Base-by-base conservation (phyloP, 495 filamentous ascomycete species). In the Penicillium cinerascens region DNA sequence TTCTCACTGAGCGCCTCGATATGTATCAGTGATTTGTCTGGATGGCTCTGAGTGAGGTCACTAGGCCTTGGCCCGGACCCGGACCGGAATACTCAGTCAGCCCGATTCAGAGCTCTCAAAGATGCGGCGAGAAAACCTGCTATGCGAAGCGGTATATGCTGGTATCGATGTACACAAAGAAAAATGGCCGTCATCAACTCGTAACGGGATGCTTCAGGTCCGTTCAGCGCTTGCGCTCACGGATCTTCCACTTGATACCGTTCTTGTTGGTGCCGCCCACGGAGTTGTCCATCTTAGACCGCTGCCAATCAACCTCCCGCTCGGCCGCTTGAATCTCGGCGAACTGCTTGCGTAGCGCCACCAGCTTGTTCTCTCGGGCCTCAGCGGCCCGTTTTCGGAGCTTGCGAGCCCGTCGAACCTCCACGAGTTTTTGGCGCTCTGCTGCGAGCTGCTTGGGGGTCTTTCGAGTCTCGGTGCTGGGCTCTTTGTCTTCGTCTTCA, bases 161-260 rank as follows among this genome's bases (percentile, higher is more conserved):
- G 58, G 54, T 61, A 61, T 61, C 54, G 42, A 53, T 48, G 42
- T 46, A 46, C 20, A 50, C 37, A 16, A 33, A 29, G 36, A 20
- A 35, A 38, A 18, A 42, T 42, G 8, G 29, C 47, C 49, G 54
- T 62, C 62, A 59, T 65, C 58, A 61, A 63, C 59, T 64, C 63
- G 47, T 61, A 51, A 62, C 39, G 37, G 27, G n/a, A 16, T 9
- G 2, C n/a, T 26, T 41, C 23, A 22, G 22, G 41, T 1, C 27
- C 40, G 16, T 54, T 78, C 73, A 95, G 62, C 82, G 80, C 78
- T 95, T 96, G 59, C 91, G 78, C 75, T 90, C 87, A 45, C 84
- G 72, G 17, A 91, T 76, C 75, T 93, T 95, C 72, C 87, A 92
- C 71, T 87, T 92, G 64, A 87, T 77, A 13, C 91, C 90, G 25